Conservation (phyloP, 768 basidiomycete genomes). For the Boletus reticulatus region DNA sequence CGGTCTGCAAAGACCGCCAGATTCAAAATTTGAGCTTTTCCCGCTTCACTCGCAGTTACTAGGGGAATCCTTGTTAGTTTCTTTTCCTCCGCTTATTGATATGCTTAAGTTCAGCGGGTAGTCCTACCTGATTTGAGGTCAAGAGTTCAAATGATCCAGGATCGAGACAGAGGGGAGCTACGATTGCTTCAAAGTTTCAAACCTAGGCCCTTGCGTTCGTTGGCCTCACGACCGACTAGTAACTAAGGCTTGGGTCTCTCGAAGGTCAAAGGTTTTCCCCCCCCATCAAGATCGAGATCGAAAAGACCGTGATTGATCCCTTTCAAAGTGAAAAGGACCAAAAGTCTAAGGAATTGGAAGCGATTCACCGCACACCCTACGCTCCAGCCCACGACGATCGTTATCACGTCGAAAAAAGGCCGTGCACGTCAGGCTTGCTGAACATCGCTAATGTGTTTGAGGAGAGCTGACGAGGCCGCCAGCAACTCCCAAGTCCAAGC, state of each 20-base stretch:
- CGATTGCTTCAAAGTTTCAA: too few relatives aligned
- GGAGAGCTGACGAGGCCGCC: slow-evolving; percentile 7
- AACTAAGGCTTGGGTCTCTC: too few relatives aligned
- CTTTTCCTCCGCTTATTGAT: slow-evolving; percentile 91
- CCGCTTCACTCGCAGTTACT: slow-evolving; percentile 86
- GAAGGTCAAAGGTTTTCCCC: too few relatives aligned
- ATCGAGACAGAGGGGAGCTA: too few relatives aligned
- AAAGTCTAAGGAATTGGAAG: neutral
- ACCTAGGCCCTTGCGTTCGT: too few relatives aligned
- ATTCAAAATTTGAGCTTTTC: slow-evolving; percentile 84
- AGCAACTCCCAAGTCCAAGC: slow-evolving; percentile 16
- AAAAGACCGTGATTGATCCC: too few relatives aligned
- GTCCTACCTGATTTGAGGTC: slow-evolving; percentile 77
- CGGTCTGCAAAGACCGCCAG: slow-evolving; percentile 54
- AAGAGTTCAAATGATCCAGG: too few relatives aligned
- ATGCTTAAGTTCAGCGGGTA: slow-evolving; percentile 88
- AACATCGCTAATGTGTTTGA: slow-evolving; percentile 12
- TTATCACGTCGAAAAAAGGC: slow-evolving; percentile 50
- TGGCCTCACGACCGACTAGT: too few relatives aligned
- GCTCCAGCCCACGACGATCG: slow-evolving; percentile 36
- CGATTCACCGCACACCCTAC: neutral
- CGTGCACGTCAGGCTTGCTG: neutral
- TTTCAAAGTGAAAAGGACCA: too few relatives aligned
- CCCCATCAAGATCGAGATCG: too few relatives aligned
- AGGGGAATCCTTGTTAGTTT: slow-evolving; percentile 89